Evolutionary conservation across 2,329 filamentous ascomycete species (phyloP), one percentile per base, ranked within the genome.

Genomic region (Mollisiaceae sp.): DNA sequence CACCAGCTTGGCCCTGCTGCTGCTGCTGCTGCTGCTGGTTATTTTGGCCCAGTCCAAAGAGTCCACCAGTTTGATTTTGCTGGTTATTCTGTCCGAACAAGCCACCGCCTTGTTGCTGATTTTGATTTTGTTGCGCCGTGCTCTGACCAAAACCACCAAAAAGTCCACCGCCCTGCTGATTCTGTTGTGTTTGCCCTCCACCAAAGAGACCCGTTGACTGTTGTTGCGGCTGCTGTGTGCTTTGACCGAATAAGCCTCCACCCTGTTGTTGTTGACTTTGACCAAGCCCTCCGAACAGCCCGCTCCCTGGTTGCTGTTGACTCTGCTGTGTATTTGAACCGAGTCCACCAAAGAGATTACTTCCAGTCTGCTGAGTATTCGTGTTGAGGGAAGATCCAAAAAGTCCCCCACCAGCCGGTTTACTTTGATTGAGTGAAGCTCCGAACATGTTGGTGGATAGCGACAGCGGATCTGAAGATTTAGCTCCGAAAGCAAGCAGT

Each of bases 361-460:
- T 57, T 47, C 63, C 64, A 35, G 62, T 52, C 57, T 68, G 68
- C 65, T 74, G 71, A 15, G 60, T 66, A 62, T 65, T 68, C 60
- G 62, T 56, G 24, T 59, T 65, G 12, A 65, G n/a, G 8, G 65
- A 64, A 41, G 67, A 65, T 43, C 70, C 69, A 66, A 74, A 73
- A 22, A 73, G 62, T 20, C 69, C 72, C 43, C 71, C 70, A 22
- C 65, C 63, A 35, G 69, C 59, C 47, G 68, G 69, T 65, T 73
- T 69, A 56, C 57, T 65, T 59, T 72, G 72, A 62, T 62, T 69
- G 20, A 69, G 68, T 41, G 65, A 63, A 47, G 69, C 62, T 12
- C 70, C 69, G 50, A 74, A 74, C 66, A 74, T 72, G 11, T 36
- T 70, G 54, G 15, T 11, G 24, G 20, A 41, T 39, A 3, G 4